Conservation (phyloP, 345 rosid species). For the Turritis glabra region DNA sequence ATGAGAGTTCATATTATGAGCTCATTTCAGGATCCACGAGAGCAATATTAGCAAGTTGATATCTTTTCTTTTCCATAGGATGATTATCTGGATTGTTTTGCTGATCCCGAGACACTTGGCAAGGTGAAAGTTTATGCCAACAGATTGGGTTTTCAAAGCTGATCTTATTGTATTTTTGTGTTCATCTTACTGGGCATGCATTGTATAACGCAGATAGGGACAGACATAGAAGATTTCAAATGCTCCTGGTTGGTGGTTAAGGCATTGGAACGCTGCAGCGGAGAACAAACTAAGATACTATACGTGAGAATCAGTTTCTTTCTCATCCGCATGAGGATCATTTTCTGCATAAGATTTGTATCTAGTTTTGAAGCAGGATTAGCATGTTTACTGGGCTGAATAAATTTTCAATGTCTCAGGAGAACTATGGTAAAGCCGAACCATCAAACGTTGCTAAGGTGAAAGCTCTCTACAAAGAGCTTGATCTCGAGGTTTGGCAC, state of each 20-base stretch:
- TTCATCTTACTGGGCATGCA: background rate
- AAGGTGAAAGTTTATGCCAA: slow-evolving; percentile 43
- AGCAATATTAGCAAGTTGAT: background rate
- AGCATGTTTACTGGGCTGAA: background rate
- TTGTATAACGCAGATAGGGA: slow-evolving; percentile 60
- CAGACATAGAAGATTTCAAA: slow-evolving; percentile 85
- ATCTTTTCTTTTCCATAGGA: slow-evolving; percentile 46
- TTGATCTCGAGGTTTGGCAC: slow-evolving; percentile 67
- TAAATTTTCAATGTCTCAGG: slow-evolving; percentile 38
- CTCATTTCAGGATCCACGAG: background rate
- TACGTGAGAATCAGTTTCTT: slow-evolving; percentile 41
- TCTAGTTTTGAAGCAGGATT: background rate
- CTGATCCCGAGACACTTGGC: slow-evolving; percentile 71
- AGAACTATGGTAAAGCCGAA: slow-evolving; percentile 74
- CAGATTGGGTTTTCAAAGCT: background rate
- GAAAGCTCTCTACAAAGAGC: slow-evolving; percentile 67
- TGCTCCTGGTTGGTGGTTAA: slow-evolving; percentile 90
- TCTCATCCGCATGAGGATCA: background rate
- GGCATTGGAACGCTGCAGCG: slow-evolving; percentile 65
- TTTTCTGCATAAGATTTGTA: background rate
- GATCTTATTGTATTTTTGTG: slow-evolving; percentile 1
- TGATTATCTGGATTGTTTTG: slow-evolving; percentile 84
- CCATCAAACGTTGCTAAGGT: slow-evolving; percentile 59
- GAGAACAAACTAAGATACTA: slow-evolving; percentile 64
- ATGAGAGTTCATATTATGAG: background rate